Conservation (phyloP, 441 rosid genomes). For the Populus trichocarpa region DNA sequence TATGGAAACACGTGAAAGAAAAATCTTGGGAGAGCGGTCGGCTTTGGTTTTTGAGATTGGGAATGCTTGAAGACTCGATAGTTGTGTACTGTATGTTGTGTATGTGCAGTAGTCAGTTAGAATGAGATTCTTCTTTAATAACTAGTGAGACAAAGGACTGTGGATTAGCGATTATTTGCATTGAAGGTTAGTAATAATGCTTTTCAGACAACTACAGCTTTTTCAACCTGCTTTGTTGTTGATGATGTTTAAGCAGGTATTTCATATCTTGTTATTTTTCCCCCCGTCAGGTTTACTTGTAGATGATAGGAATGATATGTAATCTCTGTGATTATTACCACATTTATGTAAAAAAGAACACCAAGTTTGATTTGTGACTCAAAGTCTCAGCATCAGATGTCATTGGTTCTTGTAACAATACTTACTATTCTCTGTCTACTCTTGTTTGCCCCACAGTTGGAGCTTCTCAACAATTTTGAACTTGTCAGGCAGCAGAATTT, state of each 20-base stretch:
- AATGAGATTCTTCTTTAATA: slow-evolving; percentile 44
- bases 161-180: slow-evolving; percentile 28
- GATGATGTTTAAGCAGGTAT: slow-evolving; percentile 24
- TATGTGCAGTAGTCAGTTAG: slow-evolving; percentile 44
- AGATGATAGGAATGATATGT: slow-evolving; percentile 29
- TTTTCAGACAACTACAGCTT: slow-evolving; percentile 10
- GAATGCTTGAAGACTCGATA: slow-evolving; percentile 21
- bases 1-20: slow-evolving; percentile 10
- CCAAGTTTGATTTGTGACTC: slow-evolving; percentile 18
- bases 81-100: slow-evolving; percentile 51
- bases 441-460: not conserved
- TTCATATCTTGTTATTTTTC: not conserved
- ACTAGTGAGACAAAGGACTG: slow-evolving; percentile 30
- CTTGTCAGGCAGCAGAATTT: not conserved
- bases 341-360: slow-evolving; percentile 23
- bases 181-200: slow-evolving; percentile 33
- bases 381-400: not conserved
- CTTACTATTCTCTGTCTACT: not conserved
- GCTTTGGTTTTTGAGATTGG: slow-evolving; percentile 5
- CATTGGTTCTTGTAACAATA: not conserved
- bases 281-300: not conserved
- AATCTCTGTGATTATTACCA: slow-evolving; percentile 25
- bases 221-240: slow-evolving; percentile 17
- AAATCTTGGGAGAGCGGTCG: not conserved
- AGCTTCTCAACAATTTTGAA: not conserved